Evolutionary conservation across 805 yeast genomes (phyloP).

Genomic region (Priceomyces carsonii): DNA sequence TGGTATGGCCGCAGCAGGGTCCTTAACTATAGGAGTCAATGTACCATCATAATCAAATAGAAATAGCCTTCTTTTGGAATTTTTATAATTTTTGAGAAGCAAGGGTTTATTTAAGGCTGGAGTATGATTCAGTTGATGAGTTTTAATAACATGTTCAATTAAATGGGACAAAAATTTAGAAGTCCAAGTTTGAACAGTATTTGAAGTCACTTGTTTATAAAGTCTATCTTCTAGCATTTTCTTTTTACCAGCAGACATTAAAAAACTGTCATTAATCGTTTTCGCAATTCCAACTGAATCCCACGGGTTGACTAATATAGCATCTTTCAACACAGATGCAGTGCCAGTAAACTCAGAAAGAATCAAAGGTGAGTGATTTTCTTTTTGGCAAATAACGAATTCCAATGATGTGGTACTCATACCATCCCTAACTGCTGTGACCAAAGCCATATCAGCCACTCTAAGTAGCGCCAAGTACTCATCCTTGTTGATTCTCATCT

Average conservation of each 20-base stretch:
- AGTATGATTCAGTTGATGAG: constrained; percentile 47
- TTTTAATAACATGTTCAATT: constrained; percentile 37
- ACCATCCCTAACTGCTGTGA: constrained; percentile 92
- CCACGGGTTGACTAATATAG: constrained; percentile 93
- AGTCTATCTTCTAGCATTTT: constrained; percentile 50
- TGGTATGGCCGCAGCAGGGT: constrained; percentile 98
- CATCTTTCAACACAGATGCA: constrained; percentile 65
- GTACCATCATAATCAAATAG: constrained; percentile 98
- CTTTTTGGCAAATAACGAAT: constrained; percentile 83
- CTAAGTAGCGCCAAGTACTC: constrained; percentile 87
- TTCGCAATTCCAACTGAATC: constrained; percentile 92
- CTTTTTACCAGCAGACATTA: constrained; percentile 51
- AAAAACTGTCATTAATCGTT: constrained; percentile 69
- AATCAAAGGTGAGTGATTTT: constrained; percentile 72
- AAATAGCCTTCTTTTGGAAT: constrained; percentile 70
- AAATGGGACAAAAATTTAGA: constrained; percentile 55
- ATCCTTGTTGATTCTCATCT: constrained; percentile 81
- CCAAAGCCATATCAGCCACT: constrained; percentile 86
- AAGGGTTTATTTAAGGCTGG: constrained; percentile 80
- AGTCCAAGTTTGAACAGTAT: constrained; percentile 84
- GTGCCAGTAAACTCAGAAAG: constrained; percentile 94
- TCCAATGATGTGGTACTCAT: constrained; percentile 95
- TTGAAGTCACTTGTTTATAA: constrained; percentile 61
- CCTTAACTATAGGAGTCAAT: constrained; percentile 90
- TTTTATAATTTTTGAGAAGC: constrained; percentile 57